These are phyloP conservation scores for Ceratonia siliqua DNA, from an alignment of 306 rosid species.

Conservation along the genomic window DNA sequence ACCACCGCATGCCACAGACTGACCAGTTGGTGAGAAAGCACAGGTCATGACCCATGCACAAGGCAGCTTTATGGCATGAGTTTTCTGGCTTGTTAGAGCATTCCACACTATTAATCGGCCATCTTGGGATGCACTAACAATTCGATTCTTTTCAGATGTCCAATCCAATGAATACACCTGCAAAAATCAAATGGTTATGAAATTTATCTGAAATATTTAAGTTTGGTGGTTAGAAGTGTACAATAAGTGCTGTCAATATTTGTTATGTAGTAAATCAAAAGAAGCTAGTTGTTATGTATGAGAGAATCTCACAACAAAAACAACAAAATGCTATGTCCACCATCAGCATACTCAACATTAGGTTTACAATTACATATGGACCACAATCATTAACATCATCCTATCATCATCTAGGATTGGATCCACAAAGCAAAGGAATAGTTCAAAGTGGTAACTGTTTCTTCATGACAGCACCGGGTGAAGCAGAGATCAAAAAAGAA, in stretches of 20 bases:
- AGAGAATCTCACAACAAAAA: background rate
- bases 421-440: background rate
- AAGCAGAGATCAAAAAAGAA: slow-evolving; percentile 4
- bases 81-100: slow-evolving; percentile 96
- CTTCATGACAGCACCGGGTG: background rate
- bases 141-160: slow-evolving; percentile 84
- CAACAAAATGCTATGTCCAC: background rate
- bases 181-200: slow-evolving; percentile 25
- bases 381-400: background rate
- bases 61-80: slow-evolving; percentile 87
- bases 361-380: background rate
- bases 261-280: background rate
- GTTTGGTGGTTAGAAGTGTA: background rate
- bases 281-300: background rate
- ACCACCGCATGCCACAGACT: slow-evolving; percentile 93
- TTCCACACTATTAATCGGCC: slow-evolving; percentile 96
- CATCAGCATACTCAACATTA: background rate
- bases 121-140: slow-evolving; percentile 99
- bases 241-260: background rate
- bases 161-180: slow-evolving; percentile 98
- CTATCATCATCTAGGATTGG: background rate
- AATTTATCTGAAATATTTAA: background rate
- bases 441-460: background rate
- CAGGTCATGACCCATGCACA: slow-evolving; percentile 99
- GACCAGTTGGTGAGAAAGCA: slow-evolving; percentile 93